These are phyloP conservation scores for Myrica gale DNA, from an alignment of 306 rosid species.

Conservation along the genomic window DNA sequence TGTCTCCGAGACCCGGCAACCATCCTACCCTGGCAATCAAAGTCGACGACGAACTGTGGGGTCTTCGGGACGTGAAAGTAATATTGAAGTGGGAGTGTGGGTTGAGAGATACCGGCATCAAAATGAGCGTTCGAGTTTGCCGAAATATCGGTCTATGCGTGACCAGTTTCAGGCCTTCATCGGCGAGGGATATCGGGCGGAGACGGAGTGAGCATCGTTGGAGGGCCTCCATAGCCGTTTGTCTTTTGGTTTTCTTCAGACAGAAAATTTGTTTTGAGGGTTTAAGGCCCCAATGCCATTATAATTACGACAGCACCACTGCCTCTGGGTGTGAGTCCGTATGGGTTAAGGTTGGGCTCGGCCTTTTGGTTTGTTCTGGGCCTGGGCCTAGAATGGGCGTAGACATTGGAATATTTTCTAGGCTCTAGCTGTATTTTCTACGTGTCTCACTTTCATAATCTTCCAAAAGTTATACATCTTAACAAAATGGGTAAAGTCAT, in stretches of 20 bases:
- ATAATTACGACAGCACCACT: not conserved
- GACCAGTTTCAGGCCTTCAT: slow-evolving; percentile 20
- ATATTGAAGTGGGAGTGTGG: slow-evolving; percentile 17
- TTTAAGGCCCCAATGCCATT: not conserved
- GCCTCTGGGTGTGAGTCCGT: not conserved
- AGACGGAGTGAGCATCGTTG: slow-evolving; percentile 45
- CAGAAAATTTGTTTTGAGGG: not conserved
- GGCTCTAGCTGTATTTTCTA: no score
- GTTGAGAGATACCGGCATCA: slow-evolving; percentile 10
- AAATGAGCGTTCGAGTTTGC: not conserved
- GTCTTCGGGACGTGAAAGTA: slow-evolving; percentile 10
- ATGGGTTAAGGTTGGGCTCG: not conserved
- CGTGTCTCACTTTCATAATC: no score
- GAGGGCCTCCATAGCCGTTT: slow-evolving; percentile 48
- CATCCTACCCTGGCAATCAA: slow-evolving; percentile 65
- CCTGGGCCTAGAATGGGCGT: not conserved
- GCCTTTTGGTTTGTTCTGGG: not conserved
- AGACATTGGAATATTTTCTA: no score
- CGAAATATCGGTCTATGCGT: slow-evolving; percentile 26
- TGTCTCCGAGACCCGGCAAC: slow-evolving; percentile 65
- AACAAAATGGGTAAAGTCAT: no score
- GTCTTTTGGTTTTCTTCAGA: not conserved
- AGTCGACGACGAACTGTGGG: slow-evolving; percentile 38
- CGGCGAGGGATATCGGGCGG: slow-evolving; percentile 29
- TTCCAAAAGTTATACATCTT: no score